Base-by-base conservation (phyloP, 768 basidiomycete species). In the Termitomyces sp. region DNA sequence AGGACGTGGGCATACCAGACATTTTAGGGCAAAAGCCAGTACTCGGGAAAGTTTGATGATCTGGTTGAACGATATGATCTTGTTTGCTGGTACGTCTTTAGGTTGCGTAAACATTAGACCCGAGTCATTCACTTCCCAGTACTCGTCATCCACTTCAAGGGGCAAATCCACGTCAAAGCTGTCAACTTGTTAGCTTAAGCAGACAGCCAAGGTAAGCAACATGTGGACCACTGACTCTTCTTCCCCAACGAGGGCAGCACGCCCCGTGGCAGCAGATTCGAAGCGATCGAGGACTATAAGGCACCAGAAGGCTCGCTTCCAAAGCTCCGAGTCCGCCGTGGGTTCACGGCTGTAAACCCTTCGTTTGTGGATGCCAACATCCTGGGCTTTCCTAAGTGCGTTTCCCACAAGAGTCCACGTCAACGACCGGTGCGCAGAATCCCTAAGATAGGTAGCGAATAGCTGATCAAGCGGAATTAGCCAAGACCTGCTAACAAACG, bases 131-230 rank as follows among this genome's bases (percentile, higher is more conserved):
- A 70, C 72, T 60, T 84, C 80, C 91, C 90, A 94, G 66, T 84
- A 92, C 60, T 86, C 83, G 63, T 88, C 87, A 62, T 95, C 90
- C 15, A 93, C 86, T 68, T 92, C 90, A 13, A 90, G 77, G 41
- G 90, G 90, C 34, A 90, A 73, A 47, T 92, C 92, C 28, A 88
- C 74, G 67, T 95, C 93, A 66, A 91, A 92, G 68, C 92, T 94
- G 61, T 49, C 36, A 22, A 31, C 39, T 48, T 6, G 45, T 66
- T 33, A 63, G 56, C 37, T 20, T 51, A 34, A 58, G 36, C 48
- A 58, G 22, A 39, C 33, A 47, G 50, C 28, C 37, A 44, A 48
- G 15, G 54, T 15, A 48, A 49, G 20, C 47, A n/a, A 18, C 24
- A 13, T 10, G 49, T 44, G 31, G 13, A 67, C 12, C 6, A 52